Base-by-base conservation (phyloP, 371 early-diverging fungal genomes). In the Apophysomyces ossiformis region DNA sequence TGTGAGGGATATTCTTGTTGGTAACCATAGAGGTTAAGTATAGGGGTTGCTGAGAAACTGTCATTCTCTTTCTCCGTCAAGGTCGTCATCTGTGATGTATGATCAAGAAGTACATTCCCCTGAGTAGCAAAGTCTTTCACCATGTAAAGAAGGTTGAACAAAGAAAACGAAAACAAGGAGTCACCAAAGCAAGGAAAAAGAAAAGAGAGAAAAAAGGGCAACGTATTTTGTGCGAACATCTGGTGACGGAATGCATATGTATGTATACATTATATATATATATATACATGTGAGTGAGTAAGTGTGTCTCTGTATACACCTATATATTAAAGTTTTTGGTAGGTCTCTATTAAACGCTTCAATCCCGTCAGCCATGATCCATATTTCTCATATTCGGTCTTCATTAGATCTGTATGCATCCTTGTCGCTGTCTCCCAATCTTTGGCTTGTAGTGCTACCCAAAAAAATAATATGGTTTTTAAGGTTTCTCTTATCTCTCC, bases 1-100 rank as follows among this genome's bases (percentile, higher is more conserved):
- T 5, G 44, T 50, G 5, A 74, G 71, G 63, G 69, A 69, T 12
- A 45, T 18, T 45, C 46, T 45, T 45, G 46, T n/a, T 45, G 13
- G 16, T 45, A 45, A 6, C 46, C 46, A 45, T 45, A n/a, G 12
- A 45, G 46, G 46, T 45, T 18, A 45, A 45, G 46, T 18, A 18
- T 13, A n/a, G 12, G n/a, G 16, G 13, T 45, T 7, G 46, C 46
- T 45, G 16, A n/a, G n/a, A 45, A 6, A 45, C 46, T 45, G 13
- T 45, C 46, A 45, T 13, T 45, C n/a, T 45, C 46, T 45, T 45
- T 45, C 16, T 45, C 46, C 46, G 16, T 45, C 46, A 26, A 26
- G 32, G 46, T 45, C 16, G 16, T 18, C 46, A 45, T 13, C 46
- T 45, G 46, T 13, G 16, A 45, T 45, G 46, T 45, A 6, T 45